phyloP scores from a whole-genome alignment of 2,329 filamentous ascomycete genomes.

The Rugonectria rugulosa region DNA sequence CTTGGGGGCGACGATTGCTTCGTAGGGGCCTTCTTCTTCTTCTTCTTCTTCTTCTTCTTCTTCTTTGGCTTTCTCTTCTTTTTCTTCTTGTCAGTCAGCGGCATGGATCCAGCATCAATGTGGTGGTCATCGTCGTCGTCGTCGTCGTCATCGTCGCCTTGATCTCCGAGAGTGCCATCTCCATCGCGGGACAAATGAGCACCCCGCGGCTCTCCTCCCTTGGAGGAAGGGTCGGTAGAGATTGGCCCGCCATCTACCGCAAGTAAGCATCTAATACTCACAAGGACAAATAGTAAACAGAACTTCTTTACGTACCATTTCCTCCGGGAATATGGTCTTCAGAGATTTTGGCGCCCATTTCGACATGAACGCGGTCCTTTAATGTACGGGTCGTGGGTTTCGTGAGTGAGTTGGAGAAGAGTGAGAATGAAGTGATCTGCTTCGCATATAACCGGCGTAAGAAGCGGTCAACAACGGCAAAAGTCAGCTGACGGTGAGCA shows the following conservation, averaged over 20 bases:
- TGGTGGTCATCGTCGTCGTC: constrained; percentile 39
- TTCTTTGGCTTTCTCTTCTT: constrained; percentile 33
- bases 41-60: constrained; percentile 39
- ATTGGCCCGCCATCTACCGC: constrained; percentile 27
- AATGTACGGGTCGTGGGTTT: constrained; percentile 6
- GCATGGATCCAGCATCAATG: constrained; percentile 28
- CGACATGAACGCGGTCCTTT: constrained; percentile 37
- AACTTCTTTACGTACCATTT: constrained; percentile 39
- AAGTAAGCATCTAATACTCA: constrained; percentile 12
- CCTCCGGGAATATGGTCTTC: constrained; percentile 45
- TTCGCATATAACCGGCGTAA: too few relatives aligned
- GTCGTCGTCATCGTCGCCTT: constrained; percentile 42
- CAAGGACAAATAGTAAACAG: background rate
- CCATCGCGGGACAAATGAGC: constrained; percentile 51
- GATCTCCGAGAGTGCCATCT: constrained; percentile 48
- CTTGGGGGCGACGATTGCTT: constrained; percentile 45
- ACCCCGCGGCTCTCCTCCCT: constrained; percentile 52
- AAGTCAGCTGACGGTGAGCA: too few relatives aligned
- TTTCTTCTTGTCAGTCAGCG: constrained; percentile 39
- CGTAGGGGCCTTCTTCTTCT: constrained; percentile 28
- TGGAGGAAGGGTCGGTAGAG: constrained; percentile 25
- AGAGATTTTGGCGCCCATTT: constrained; percentile 51
- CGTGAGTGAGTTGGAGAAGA: background rate
- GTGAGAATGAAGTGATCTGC: too few relatives aligned
- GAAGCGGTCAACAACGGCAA: too few relatives aligned